Evolutionary conservation across 441 rosid species (phyloP), one percentile per base, ranked within the genome.

Genomic region (Brassica balearica): DNA sequence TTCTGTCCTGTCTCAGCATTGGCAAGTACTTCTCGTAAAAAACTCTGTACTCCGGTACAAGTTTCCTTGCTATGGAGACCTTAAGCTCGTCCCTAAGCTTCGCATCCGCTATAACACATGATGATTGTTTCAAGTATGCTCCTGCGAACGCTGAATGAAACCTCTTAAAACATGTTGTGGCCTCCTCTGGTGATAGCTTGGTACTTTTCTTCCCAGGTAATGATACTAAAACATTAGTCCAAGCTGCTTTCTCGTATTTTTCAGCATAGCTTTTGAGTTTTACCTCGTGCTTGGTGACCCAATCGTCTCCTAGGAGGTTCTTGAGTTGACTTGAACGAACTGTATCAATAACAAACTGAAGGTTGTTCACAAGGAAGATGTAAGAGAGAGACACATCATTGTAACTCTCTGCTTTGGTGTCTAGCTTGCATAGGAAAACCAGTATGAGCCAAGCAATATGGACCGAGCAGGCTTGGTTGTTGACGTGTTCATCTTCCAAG

Each of bases 331-430:
- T 86, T 1, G 89, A 74, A 7, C 85, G 86, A 65, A 87, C 94
- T 2, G 77, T 83, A 0, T 82, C 62, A 1, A 83, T 64, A 1
- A 92, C 81, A 77, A 86, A 78, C 41, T 86, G 93, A 23, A 84
- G 81, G 72, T 95, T 95, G 86, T 88, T 95, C 6, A 92, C 93
- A 4, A 95, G 83, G 87, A 91, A 95, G 61, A 91, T 87, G 71
- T 92, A 91, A 7, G 90, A 82, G 2, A 84, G 61, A 6, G 93
- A 81, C 0, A 83, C 84, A 69, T 91, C 91, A 77, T 84, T 89
- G 86, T 91, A 88, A 5, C 22, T 85, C 80, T 87, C 79, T 3
- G 97, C 87, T 77, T 88, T 95, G 6, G 80, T 81, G 83, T 92
- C 97, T n/a, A 95, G 89, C 73, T 90, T 95, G 88, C 95, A 91